Evolutionary conservation across 2,329 filamentous ascomycete species (phyloP), one percentile per base, ranked within the genome.

Genomic region (Alternaria novae-zelandiae): DNA sequence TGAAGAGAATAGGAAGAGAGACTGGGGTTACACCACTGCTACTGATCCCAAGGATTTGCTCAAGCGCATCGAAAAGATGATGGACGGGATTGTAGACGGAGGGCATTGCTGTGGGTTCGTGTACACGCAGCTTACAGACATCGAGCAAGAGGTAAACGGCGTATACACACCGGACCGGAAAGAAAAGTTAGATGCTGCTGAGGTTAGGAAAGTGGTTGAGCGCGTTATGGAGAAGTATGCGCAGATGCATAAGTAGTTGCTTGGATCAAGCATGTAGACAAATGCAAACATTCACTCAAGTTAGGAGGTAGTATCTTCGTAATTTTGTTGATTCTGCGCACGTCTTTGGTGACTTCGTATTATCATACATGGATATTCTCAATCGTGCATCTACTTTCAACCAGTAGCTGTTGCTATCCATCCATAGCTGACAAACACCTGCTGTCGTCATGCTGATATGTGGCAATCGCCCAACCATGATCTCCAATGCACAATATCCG

Each of bases 131-230:
- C 71, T 91, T 83, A 80, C 80, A 30, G 82, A 84, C 71, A 88
- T 91, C 55, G 89, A 91, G 76, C 89, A 91, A 70, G 89, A 91
- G 71, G 87, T 88, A 36, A 91, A 91, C 68, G 89, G 89, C 0
- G 71, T 91, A 23, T 91, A 90, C 68, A 86, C 88, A 0, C 89
- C 86, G 66, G 85, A 90, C 64, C 83, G 89, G 1, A 82, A 83
- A 68, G 72, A 72, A 61, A 91, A 91, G 79, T 79, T 91, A 45
- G 84, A 87, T n/a, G 81, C 86, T 0, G 76, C 72, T 0, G 84
- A 84, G 65, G 85, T 91, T 25, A 89, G 84, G 79, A 83, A 78
- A 43, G 83, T 91, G 13, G 85, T 91, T 59, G 82, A 83, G 30
- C 87, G 86, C 0, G 79, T 74, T 0, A 68, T 64, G 57, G 47